These are phyloP conservation scores for Hypomyces rosellus DNA, from an alignment of 2,329 filamentous ascomycete genomes.

Conservation along the genomic window DNA sequence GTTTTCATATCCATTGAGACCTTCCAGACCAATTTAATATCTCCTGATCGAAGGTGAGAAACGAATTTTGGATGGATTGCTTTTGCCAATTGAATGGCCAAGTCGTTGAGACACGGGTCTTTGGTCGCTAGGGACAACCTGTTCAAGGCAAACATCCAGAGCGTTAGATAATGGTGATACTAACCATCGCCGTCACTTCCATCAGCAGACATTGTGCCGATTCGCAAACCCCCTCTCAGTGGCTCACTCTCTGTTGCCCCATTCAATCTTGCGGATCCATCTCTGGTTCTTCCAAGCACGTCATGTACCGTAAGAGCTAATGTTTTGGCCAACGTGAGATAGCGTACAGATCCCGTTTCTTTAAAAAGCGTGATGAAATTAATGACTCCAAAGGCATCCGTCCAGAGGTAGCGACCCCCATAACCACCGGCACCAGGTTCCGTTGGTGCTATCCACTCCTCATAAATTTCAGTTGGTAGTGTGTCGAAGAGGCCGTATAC, in stretches of 20 bases:
- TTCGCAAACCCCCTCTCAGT: constrained; percentile 48
- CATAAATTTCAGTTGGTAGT: constrained; percentile 15
- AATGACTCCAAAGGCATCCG: constrained; percentile 53
- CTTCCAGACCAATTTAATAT: constrained; percentile 48
- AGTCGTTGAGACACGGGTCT: constrained; percentile 40
- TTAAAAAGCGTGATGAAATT: constrained; percentile 50
- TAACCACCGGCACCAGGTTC: constrained; percentile 45
- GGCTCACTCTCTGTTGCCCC: constrained; percentile 46
- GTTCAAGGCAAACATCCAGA: constrained; percentile 59
- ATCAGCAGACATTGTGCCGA: constrained; percentile 45
- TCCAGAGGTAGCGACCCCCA: constrained; percentile 55
- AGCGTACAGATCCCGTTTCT: constrained; percentile 30
- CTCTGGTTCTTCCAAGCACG: constrained; percentile 45
- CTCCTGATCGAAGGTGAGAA: constrained; percentile 12
- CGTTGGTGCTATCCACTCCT: constrained; percentile 40
- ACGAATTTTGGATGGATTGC: constrained; percentile 50
- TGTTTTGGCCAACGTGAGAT: constrained; percentile 41
- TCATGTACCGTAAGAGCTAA: constrained; percentile 47
- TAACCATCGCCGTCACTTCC: constrained; percentile 52
- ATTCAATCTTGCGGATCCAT: constrained; percentile 39
- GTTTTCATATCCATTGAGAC: constrained; percentile 41
- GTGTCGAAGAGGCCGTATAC: constrained; percentile 31
- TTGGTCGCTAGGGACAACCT: constrained; percentile 42
- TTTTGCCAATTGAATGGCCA: constrained; percentile 45
- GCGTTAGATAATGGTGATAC: constrained; percentile 55